Evolutionary conservation across 2,329 filamentous ascomycete genomes (phyloP).

Genomic region (Karstenula rhodostoma): DNA sequence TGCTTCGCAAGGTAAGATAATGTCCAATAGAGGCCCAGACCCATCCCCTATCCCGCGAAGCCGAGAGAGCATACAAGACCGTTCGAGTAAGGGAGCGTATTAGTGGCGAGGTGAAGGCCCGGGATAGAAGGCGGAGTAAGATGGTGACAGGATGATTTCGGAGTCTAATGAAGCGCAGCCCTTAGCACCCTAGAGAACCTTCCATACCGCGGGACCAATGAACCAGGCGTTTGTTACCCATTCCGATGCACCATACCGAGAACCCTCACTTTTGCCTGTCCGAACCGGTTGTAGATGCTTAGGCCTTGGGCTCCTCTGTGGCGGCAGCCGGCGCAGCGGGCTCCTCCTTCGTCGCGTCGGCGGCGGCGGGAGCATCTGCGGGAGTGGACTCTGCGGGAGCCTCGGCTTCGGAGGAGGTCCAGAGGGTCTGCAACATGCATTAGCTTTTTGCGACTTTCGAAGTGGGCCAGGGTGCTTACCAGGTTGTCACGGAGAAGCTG

Average conservation of each 20-base stretch:
- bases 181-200: conserved; percentile 43
- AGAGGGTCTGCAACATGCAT: conserved; percentile 76
- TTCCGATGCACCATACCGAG: conserved; percentile 45
- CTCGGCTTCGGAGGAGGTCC: conserved; percentile 98
- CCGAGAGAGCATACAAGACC: conserved; percentile 18
- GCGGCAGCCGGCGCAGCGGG: conserved; percentile 48
- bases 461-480: conserved; percentile 59
- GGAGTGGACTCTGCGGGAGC: conserved; percentile 67
- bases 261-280: conserved; percentile 46
- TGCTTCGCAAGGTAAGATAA: conserved; percentile 26
- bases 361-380: conserved; percentile 66
- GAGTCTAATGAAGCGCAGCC: conserved; percentile 48
- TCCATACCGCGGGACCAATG: conserved; percentile 42
- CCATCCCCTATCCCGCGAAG: conserved; percentile 3
- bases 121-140: conserved; percentile 17
- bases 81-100: conserved; percentile 9
- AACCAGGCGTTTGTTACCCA: conserved; percentile 39
- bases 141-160: conserved; percentile 47
- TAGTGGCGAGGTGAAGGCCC: conserved; percentile 3
- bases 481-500: conserved; percentile 97
- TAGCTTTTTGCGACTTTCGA: conserved; percentile 25
- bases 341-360: conserved; percentile 57
- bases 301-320: conserved; percentile 71
- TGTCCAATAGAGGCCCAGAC: conserved; percentile 10
- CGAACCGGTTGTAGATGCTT: conserved; percentile 33